A percentile compares a stretch with the other conserved stretches of the same genome.
phyloP scores from a whole-genome alignment of 495 filamentous ascomycete species.

The Penicillium egyptiacum region DNA sequence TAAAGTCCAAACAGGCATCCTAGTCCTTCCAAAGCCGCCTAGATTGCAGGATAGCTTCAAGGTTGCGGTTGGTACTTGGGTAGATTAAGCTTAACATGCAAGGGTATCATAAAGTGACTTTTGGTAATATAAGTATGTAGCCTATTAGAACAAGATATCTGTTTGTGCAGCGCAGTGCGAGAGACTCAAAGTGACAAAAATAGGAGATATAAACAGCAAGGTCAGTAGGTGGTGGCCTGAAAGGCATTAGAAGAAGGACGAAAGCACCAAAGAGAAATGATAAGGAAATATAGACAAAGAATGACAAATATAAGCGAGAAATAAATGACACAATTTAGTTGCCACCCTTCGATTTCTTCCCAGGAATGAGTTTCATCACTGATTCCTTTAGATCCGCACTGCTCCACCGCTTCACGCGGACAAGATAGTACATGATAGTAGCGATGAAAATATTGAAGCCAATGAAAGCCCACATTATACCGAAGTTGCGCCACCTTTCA shows the following conservation, averaged over 20 bases:
- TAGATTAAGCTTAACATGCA: conserved; percentile 16
- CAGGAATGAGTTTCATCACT: conserved; percentile 12
- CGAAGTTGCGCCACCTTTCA: conserved; percentile 46
- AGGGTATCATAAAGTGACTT: neutral
- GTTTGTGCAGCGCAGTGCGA: neutral
- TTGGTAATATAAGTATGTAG: neutral
- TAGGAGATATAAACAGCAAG: neutral
- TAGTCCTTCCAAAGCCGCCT: too few relatives aligned
- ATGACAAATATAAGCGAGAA: neutral
- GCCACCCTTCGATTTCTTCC: conserved; percentile 18
- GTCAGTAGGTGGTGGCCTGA: neutral
- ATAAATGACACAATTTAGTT: conserved; percentile 5
- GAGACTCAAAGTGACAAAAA: neutral
- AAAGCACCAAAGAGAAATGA: neutral
- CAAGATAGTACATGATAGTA: conserved; percentile 48
- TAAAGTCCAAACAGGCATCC: too few relatives aligned
- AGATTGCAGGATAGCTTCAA: conserved; percentile 19
- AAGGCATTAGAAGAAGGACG: neutral
- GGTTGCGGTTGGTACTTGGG: conserved; percentile 23
- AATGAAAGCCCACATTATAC: conserved; percentile 53
- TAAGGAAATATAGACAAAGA: conserved; percentile 9
- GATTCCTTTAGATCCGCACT: conserved; percentile 25
- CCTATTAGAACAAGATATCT: neutral
- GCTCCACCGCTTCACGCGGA: conserved; percentile 43
- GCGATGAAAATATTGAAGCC: conserved; percentile 49